Evolutionary conservation across 352 stramenopile genomes (phyloP), one percentile per base, ranked within the genome.

Genomic region (Phytopythium delawarense): DNA sequence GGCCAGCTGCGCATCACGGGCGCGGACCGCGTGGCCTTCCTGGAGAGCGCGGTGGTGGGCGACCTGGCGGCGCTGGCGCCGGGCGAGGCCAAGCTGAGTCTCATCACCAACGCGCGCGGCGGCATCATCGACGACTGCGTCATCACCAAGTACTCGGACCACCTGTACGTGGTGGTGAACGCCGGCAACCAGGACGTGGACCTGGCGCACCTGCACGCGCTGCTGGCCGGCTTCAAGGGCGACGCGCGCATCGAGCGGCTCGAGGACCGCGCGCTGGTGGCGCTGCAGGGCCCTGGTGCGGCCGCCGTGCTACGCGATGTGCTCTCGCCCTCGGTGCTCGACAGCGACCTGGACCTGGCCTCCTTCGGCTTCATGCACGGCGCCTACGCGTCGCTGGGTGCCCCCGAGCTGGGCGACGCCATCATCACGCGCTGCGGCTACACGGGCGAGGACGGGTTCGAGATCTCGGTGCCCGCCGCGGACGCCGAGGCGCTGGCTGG

Each of bases 41-140:
- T 99, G 15, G 97, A 99, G 78, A 93, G 79, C 57, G 75, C 98
- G 32, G 94, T 99, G 8, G 96, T 99, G 7, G 96, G 92, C 23
- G 96, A 99, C 67, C 87, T 99, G 66, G 77, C 75, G 52, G 79
- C 86, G 37, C 69, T 99, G 8, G 62, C 72, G n/a, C 58, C 65
- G 9, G 92, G 94, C n/a, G 81, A 94, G 63, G 96, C 89, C 40
- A 94, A 94, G 71, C 81, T 99, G 20, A 98, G 86, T 59, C 82
- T 99, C 25, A 88, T 99, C 51, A 99, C 96, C 3, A 99, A 99
- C 71, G 87, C 89, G 60, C 73, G 95, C 21, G 97, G 97, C 54
- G 96, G 96, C 42, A 99, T 99, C 74, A 94, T 99, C 55, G 97
- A 99, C 73, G 97, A 99, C 78, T 98, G 92, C 49, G 96, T 99